Base-by-base conservation (phyloP, 352 stramenopile genomes). In the Phytophthora ramorum region DNA sequence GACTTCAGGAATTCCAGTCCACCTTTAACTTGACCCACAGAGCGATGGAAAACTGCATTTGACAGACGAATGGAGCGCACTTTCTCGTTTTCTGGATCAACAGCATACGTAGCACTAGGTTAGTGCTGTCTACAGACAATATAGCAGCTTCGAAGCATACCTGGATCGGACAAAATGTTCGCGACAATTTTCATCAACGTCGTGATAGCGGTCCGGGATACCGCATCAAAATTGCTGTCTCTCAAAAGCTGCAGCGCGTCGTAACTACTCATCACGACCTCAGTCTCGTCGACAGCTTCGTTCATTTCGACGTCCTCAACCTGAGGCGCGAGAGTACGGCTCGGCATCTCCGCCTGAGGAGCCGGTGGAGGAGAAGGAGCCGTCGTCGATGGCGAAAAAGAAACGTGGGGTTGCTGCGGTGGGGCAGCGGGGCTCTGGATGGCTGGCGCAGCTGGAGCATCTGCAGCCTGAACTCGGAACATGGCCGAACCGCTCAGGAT, bases 171-270 rank as follows among this genome's bases (percentile, higher is more conserved):
- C 19, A 96, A 65, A 20, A 96, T 73, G 54, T 96, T 96, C 10
- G 85, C 83, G 46, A 96, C 66, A 54, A 96, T 94, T 70, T 93
- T 96, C 81, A 95, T 88, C 32, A 97, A 60, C 17, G 85, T 95
- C 34, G 66, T 70, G 26, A 96, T 64, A n/a, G 86, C 73, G 2
- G 51, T 64, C 12, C 71, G 74, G 12, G 86, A 91, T 0, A 89
- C 82, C 8, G 82, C 71, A 63, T 97, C 89, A 61, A 95, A 97
- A 59, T 69, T 87, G 58, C 68, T 86, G 63, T 92, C 75, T 32
- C 87, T 83, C 10, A 96, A 73, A 54, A 87, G 54, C 58, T 95
- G 84, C 32, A 96, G 65, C 9, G 85, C 75, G 16, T 91, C 79
- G 50, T 83, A 87, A 35, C 69, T 85, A 30, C 55, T 86, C 69